phyloP scores from a whole-genome alignment of 139 green algal species.

The Prasinococcaceae sp. region DNA sequence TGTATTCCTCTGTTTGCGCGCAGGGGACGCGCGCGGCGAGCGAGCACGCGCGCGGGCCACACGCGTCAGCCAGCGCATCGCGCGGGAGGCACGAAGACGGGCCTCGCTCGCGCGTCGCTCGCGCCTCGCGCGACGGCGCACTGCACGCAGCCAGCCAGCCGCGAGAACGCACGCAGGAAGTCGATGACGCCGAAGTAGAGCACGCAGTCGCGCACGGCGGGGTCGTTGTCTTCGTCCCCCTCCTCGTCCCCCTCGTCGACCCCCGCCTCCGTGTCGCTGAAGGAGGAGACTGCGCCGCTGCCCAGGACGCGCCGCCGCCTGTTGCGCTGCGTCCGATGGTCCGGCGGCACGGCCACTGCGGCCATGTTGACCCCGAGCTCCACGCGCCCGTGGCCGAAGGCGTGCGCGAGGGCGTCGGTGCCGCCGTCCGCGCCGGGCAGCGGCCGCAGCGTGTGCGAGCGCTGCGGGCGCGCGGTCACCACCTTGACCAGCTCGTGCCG shows the following conservation, averaged over 20 bases:
- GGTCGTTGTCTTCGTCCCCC: too few species aligned
- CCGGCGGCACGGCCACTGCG: conserved; percentile 25
- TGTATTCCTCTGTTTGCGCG: too few species aligned
- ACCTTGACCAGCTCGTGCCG: too few species aligned
- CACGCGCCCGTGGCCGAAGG: conserved; percentile 4
- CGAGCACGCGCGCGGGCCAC: too few species aligned
- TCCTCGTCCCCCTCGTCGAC: background rate
- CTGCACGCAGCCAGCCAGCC: too few species aligned
- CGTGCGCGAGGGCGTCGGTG: conserved; percentile 2
- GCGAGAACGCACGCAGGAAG: too few species aligned
- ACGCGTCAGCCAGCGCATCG: too few species aligned
- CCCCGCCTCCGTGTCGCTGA: background rate
- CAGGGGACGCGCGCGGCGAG: too few species aligned
- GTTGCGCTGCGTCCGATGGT: background rate
- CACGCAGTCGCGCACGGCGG: too few species aligned
- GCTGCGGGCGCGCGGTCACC: background rate
- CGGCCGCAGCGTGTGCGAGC: conserved; percentile 1
- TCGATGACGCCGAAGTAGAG: conserved; percentile 85
- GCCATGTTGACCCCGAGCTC: conserved; percentile 51
- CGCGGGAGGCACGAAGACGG: too few species aligned
- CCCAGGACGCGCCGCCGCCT: background rate
- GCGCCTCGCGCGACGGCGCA: too few species aligned
- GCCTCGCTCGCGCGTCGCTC: too few species aligned
- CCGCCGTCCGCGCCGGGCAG: background rate
- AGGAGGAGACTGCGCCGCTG: background rate